These are phyloP conservation scores for Exidia glandulosa DNA, from an alignment of 768 basidiomycete species.

Conservation along the genomic window DNA sequence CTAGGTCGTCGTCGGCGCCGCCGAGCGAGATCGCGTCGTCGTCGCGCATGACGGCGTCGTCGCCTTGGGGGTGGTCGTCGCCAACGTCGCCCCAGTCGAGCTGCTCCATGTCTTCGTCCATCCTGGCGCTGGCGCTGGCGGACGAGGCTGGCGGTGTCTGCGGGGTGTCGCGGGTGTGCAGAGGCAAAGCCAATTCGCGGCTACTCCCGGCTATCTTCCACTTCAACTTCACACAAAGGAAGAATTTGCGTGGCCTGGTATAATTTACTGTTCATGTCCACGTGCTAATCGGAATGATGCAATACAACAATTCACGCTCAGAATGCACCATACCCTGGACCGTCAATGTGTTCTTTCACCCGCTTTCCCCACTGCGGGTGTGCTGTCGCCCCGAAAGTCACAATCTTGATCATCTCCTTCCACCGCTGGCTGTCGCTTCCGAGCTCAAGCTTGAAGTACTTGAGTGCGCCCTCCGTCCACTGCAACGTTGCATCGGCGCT, in stretches of 20 bases:
- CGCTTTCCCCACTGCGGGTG: conserved; percentile 43
- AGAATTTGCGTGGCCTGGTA: not conserved
- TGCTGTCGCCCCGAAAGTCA: conserved; percentile 22
- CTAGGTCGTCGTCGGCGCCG: conserved; percentile 47
- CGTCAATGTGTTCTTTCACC: not conserved
- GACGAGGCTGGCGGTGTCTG: conserved; percentile 4
- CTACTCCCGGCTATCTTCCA: too few species aligned
- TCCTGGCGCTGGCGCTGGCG: conserved; percentile 17
- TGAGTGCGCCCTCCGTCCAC: conserved; percentile 39
- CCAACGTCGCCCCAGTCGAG: conserved; percentile 61
- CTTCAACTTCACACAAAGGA: not conserved
- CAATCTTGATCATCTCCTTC: conserved; percentile 25
- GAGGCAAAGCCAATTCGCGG: too few species aligned
- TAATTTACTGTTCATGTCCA: not conserved
- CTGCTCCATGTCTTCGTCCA: conserved; percentile 48
- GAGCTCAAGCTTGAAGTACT: conserved; percentile 49
- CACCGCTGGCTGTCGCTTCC: conserved; percentile 44
- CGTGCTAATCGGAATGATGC: not conserved
- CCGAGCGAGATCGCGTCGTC: conserved; percentile 64
- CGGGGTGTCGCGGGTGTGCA: conserved; percentile 11
- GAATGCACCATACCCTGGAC: not conserved
- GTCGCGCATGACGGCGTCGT: conserved; percentile 23
- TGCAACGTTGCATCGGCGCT: conserved; percentile 34
- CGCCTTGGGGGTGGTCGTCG: conserved; percentile 32
- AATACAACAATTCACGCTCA: not conserved